Conservation (phyloP, 371 early-diverging fungal genomes). For the Mucor plumbeus region DNA sequence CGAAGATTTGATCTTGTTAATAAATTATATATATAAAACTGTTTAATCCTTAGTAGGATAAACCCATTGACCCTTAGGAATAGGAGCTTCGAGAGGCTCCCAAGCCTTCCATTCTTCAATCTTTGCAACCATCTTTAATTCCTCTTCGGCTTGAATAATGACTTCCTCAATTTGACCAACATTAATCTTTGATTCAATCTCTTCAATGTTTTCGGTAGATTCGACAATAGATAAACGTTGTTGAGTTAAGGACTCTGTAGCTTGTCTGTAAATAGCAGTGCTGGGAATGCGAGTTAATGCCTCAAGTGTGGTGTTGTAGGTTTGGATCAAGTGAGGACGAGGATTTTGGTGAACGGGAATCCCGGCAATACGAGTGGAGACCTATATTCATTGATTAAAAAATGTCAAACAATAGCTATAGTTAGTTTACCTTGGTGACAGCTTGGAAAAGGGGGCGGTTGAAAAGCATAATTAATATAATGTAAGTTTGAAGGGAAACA, state of each 20-base stretch:
- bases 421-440: conserved; percentile 52
- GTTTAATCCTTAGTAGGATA: conserved; percentile 53
- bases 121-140: conserved; percentile 77
- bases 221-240: conserved; percentile 80
- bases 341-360: conserved; percentile 87
- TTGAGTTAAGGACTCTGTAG: conserved; percentile 77
- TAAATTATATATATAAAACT: neutral
- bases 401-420: neutral
- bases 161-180: conserved; percentile 94
- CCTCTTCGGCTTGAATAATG: conserved; percentile 86
- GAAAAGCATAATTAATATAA: conserved; percentile 54
- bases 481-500: conserved; percentile 11
- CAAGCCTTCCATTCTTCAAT: conserved; percentile 90
- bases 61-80: conserved; percentile 87
- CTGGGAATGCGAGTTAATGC: conserved; percentile 77
- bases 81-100: conserved; percentile 80
- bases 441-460: conserved; percentile 62
- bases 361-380: conserved; percentile 87
- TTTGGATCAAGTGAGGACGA: conserved; percentile 82
- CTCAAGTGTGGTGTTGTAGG: conserved; percentile 77
- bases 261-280: conserved; percentile 83
- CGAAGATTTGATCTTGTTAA: neutral
- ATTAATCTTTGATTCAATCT: conserved; percentile 79
- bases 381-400: conserved; percentile 19
- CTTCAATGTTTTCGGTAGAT: conserved; percentile 67